Evolutionary conservation across 1,284 basidiomycete genomes (phyloP).

Genomic region (Fomitopsis palustris): DNA sequence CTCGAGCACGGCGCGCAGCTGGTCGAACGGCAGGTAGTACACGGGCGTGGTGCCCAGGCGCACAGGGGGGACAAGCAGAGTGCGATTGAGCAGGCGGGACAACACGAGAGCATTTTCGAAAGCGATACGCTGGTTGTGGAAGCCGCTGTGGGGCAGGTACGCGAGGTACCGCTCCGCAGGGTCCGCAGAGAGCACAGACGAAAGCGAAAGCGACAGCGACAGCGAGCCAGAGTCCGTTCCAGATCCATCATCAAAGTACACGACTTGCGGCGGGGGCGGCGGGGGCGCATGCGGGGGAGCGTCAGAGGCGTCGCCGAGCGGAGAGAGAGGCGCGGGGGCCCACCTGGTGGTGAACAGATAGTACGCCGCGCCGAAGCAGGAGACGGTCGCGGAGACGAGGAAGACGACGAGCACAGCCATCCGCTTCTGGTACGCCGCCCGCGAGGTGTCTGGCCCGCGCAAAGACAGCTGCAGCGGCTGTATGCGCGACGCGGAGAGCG

Average conservation of each 20-base stretch:
- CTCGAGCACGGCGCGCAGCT: slow-evolving; percentile 45
- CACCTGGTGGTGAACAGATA: slow-evolving; percentile 65
- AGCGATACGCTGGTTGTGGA: slow-evolving; percentile 82
- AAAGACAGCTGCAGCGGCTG: slow-evolving; percentile 5
- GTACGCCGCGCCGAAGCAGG: slow-evolving; percentile 57
- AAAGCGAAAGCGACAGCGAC: background rate
- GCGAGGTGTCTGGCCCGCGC: slow-evolving; percentile 1
- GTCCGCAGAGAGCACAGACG: background rate
- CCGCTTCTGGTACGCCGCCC: slow-evolving; percentile 23
- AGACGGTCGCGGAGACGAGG: slow-evolving; percentile 44
- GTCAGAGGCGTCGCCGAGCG: slow-evolving; percentile 2
- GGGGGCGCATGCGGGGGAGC: background rate
- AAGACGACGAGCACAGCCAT: slow-evolving; percentile 39
- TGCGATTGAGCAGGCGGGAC: slow-evolving; percentile 66
- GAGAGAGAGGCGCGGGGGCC: slow-evolving; percentile 17
- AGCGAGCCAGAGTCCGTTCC: background rate
- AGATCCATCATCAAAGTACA: slow-evolving; percentile 1
- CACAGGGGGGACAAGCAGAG: slow-evolving; percentile 68
- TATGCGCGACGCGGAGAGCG: slow-evolving; percentile 13
- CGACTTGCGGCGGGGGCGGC: slow-evolving; percentile 2
- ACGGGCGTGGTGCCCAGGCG: slow-evolving; percentile 62
- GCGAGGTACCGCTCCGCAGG: slow-evolving; percentile 46
- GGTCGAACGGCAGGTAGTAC: slow-evolving; percentile 58
- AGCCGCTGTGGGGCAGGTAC: slow-evolving; percentile 76
- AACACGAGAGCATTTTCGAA: slow-evolving; percentile 78